phyloP scores from a whole-genome alignment of 495 filamentous ascomycete species.

The Penicillium flavigenum region DNA sequence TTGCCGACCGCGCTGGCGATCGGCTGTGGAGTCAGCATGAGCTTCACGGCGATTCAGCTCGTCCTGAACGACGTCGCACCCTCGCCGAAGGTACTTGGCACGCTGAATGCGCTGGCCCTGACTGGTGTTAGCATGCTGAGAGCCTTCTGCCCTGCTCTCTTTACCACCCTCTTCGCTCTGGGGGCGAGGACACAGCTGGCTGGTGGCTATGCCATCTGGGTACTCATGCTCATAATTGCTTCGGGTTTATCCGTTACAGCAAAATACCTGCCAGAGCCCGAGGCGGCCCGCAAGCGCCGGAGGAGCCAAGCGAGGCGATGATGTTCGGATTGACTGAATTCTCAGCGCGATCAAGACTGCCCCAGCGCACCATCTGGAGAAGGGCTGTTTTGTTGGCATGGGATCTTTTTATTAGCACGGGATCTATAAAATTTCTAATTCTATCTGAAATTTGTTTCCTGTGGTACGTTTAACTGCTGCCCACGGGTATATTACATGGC shows the following conservation, averaged over 20 bases:
- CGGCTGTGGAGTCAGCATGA: constrained; percentile 64
- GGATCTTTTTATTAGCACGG: not conserved
- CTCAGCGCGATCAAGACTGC: not conserved
- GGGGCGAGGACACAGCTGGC: constrained; percentile 56
- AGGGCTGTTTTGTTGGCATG: not conserved
- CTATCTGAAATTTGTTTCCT: not conserved
- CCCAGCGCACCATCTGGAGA: not conserved
- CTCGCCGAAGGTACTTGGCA: constrained; percentile 55
- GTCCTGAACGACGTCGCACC: constrained; percentile 68
- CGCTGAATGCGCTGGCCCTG: constrained; percentile 63
- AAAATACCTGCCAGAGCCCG: constrained; percentile 39
- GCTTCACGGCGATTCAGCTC: constrained; percentile 66
- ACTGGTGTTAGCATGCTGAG: constrained; percentile 52
- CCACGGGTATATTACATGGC: not conserved
- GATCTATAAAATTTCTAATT: not conserved
- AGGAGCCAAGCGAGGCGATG: constrained; percentile 1
- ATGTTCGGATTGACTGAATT: not conserved
- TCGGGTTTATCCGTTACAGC: constrained; percentile 44
- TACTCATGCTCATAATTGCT: constrained; percentile 52
- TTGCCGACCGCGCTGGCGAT: constrained; percentile 38
- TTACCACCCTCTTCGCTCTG: constrained; percentile 60
- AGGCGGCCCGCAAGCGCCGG: constrained; percentile 4
- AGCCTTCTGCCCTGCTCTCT: constrained; percentile 58
- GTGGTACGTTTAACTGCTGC: not conserved
- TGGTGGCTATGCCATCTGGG: constrained; percentile 64